A percentile compares a stretch with the other conserved stretches of the same genome.
Conservation (phyloP, 331 rosid species). For the Telfairia occidentalis region DNA sequence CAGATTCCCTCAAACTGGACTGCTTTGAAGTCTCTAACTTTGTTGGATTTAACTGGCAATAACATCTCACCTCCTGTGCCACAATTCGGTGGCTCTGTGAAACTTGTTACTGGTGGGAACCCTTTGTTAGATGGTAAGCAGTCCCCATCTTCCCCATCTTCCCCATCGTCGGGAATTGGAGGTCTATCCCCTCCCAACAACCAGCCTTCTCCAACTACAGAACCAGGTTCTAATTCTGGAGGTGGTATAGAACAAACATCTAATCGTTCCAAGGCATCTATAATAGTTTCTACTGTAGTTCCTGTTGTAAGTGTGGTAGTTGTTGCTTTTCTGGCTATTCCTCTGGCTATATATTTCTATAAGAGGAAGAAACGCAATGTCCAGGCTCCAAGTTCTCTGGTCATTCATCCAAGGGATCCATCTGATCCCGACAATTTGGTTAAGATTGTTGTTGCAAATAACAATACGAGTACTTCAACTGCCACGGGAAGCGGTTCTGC, state of each 20-base stretch:
- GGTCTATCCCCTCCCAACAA: conserved; percentile 1
- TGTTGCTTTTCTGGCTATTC: conserved; percentile 53
- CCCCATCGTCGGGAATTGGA: not conserved
- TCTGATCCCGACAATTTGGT: conserved; percentile 54
- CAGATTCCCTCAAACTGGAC: conserved; percentile 62
- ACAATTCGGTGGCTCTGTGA: conserved; percentile 34
- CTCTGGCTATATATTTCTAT: conserved; percentile 44
- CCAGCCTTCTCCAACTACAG: conserved; percentile 11
- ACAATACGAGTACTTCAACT: conserved; percentile 44
- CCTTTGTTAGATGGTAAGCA: conserved; percentile 26
- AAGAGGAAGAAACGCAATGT: conserved; percentile 37
- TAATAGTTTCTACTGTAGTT: conserved; percentile 52
- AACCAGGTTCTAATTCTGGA: conserved; percentile 13
- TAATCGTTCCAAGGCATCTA: conserved; percentile 32
- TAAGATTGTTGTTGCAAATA: conserved; percentile 60
- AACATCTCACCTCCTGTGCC: conserved; percentile 77
- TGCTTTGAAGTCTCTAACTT: conserved; percentile 35
- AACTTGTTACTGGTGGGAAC: conserved; percentile 37
- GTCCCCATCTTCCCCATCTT: conserved; percentile 13
- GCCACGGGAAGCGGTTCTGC: conserved; percentile 49
- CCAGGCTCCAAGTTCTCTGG: conserved; percentile 50
- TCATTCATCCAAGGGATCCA: conserved; percentile 81
- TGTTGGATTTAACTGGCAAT: conserved; percentile 69
- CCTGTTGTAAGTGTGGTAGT: conserved; percentile 69
- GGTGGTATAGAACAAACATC: conserved; percentile 13